Evolutionary conservation across 306 rosid species (phyloP), one percentile per base, ranked within the genome.

Genomic region (Prunus kanzakura): DNA sequence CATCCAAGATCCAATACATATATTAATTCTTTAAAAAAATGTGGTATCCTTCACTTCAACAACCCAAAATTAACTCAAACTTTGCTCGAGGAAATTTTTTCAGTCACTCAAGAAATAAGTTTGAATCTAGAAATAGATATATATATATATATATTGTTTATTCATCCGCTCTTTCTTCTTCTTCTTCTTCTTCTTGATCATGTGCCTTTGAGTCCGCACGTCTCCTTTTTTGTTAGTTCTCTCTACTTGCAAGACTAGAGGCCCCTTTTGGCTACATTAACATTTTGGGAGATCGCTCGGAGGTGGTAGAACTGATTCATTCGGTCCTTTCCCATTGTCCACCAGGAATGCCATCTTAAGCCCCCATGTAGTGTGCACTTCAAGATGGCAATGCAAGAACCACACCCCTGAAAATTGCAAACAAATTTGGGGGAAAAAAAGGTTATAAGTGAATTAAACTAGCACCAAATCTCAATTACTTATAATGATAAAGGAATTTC

Each of bases 281-380:
- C 99, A 95, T 82, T 87, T 92, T 13, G 99, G 99, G 76, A 92
- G 97, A 85, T 95, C 96, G 13, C 77, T 84, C 10, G 99, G 99
- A 73, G 99, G 99, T 16, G 97, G 89, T 55, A 86, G 64, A 73
- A 92, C 2, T 9, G 98, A 86, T 60, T 95, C 78, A 51, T 80
- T 88, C 45, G 93, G 89, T 64, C 98, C 96, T 75, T 90, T 90
- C 0, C 98, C 98, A 76, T 91, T 91, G 56, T 94, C 95, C 80
- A 94, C 98, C 83, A 94, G 80, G 83, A 95, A 95, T 0, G 97
- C 96, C 98, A 95, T 95, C 87, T 95, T 95, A 56, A 95, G 86
- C 8, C 98, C 98, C 98, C 98, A 91, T 67, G 98, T 86, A 66
- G 98, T 94, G 73, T 94, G 98, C 61, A 89, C 89, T 75, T 94